Evolutionary conservation across 1,284 basidiomycete genomes (phyloP).

Genomic region (Heterobasidion parviporum): DNA sequence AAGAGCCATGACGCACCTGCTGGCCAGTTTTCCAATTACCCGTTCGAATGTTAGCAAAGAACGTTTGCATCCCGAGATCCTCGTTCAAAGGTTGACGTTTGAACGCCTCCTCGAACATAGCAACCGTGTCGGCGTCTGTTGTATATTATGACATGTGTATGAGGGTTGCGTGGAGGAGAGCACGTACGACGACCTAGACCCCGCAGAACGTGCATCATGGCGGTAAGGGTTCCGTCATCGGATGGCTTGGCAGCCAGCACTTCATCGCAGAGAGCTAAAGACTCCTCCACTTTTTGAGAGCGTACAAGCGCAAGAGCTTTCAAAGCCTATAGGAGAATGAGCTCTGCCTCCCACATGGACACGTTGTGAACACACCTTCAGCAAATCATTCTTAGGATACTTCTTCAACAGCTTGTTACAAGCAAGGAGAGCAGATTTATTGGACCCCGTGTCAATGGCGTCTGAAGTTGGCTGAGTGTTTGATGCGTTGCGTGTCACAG

Average conservation of each 20-base stretch:
- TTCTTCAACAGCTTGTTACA: constrained; percentile 83
- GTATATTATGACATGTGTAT: neutral
- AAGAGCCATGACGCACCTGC: constrained; percentile 39
- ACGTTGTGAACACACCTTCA: constrained; percentile 44
- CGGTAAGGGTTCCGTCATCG: constrained; percentile 63
- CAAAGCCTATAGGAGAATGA: constrained; percentile 44
- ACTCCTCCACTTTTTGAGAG: constrained; percentile 75
- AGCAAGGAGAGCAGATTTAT: constrained; percentile 74
- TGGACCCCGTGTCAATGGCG: constrained; percentile 76
- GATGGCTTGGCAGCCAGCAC: constrained; percentile 62
- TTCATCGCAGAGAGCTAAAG: constrained; percentile 70
- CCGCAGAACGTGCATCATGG: constrained; percentile 74
- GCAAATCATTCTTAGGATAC: constrained; percentile 60
- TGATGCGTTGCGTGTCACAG: neutral
- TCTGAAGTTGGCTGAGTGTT: constrained; percentile 33
- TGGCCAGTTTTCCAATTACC: constrained; percentile 77
- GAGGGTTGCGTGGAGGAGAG: neutral
- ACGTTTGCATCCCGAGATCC: constrained; percentile 74
- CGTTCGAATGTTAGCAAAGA: constrained; percentile 73
- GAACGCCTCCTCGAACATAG: constrained; percentile 76
- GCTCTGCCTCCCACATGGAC: neutral
- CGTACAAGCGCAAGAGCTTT: constrained; percentile 80
- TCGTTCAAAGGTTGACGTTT: constrained; percentile 73
- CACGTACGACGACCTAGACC: constrained; percentile 67
- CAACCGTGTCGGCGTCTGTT: constrained; percentile 65